Evolutionary conservation across 108 stramenopile genomes (phyloP), one percentile per base, ranked within the genome.

Genomic region (Pseudonitzschia multiseries): DNA sequence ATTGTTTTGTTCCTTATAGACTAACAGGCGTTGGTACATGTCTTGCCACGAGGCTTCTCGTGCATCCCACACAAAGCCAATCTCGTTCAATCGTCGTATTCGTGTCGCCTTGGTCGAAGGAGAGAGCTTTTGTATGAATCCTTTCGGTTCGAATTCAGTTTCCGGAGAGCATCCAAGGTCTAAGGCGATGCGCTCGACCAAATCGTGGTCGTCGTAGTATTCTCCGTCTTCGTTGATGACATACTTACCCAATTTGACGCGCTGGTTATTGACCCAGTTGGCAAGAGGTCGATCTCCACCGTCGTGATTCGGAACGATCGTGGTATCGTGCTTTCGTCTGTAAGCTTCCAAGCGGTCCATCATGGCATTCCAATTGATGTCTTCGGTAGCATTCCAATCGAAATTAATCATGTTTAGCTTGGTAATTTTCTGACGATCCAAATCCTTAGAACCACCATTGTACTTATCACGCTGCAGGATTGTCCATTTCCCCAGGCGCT

Each of bases 31-130:
- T 29, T 67, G 66, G 36, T 48, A 67, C 66, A 67, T 44, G 44
- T 67, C 46, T 18, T 48, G 44, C 66, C 66, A 67, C 8, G 31
- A 36, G n/a, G 43, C 46, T 41, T 71, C 70, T 40, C 22, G 41
- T 14, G 57, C 62, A 22, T 73, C 59, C 72, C 72, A 73, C 1
- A 73, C 72, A 65, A 73, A 73, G 24, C 62, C 51, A 73, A 73
- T 50, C 22, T 31, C 46, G 1, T 73, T 32, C 13, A 73, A 27
- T 27, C 44, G 44, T 28, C 0, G 0, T 28, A 67, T 67, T 29
- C 66, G 40, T 26, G 42, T 50, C 10, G 66, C 66, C 18, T 40
- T 67, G 4, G 28, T 67, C 8, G 0, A 50, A n/a, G 66, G 66
- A 0, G 66, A 48, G 0, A 67, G 27, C 42, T 67, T 50, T 67